Evolutionary conservation across 805 yeast genomes (phyloP), one percentile per base, ranked within the genome.

Genomic region (Candida chilensis): DNA sequence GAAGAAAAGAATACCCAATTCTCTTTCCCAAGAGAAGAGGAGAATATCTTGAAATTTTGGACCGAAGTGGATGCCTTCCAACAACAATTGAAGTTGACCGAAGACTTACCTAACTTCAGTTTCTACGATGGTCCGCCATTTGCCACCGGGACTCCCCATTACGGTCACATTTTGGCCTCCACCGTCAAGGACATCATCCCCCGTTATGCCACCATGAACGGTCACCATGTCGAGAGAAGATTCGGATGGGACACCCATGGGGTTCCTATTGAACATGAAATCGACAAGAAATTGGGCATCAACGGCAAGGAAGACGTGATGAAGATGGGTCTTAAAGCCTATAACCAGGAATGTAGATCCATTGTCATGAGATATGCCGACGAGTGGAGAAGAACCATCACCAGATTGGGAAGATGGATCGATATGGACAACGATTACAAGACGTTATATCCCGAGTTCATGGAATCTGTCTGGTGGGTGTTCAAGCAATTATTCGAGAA

Each of bases 171-270:
- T 50, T 65, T 92, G 57, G 94, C 97, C 2, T 92, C 97, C 24
- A 92, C 99, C 34, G 85, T 88, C 48, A 92, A 90, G 59, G 99
- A 92, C 63, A 85, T 92, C 42, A 90, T 92, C 33, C 98, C 98
- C 33, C 75, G 99, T 52, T 92, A 86, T 52, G 97, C 97, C 36
- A 83, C 94, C 39, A 90, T 92, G 98, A 90, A 83, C 45, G 98
- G 98, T 14, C 80, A 75, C 57, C 85, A 81, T 46, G 98, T 92
- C 26, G 96, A 85, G 60, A 84, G 99, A 64, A 75, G 97, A 48
- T 92, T 92, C 42, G 99, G 99, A 38, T 92, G 99, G 99, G 99
- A 92, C 61, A 92, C 99, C 33, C 99, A 92, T 57, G 99, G 99
- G 34, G 75, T 92, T 40, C 99, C 99, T 29, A 86, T 92, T 35